Evolutionary conservation across 495 filamentous ascomycete species (phyloP), one percentile per base, ranked within the genome.

Genomic region (Penicillium flavigenum): DNA sequence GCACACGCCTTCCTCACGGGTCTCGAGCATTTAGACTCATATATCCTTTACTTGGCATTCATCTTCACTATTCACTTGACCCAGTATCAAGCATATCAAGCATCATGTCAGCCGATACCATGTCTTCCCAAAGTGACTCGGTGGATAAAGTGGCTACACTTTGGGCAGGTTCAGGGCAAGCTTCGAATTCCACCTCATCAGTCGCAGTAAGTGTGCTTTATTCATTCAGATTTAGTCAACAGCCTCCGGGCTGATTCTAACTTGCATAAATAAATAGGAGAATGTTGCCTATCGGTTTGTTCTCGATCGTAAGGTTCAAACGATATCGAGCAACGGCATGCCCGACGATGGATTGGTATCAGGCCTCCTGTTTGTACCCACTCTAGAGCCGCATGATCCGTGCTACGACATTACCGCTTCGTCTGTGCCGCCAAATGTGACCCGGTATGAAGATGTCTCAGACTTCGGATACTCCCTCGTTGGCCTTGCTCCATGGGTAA

Each of bases 401-500:
- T 96, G 93, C 70, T 76, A 77, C 54, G 72, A 85, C 26, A 66
- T 81, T 36, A 81, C 85, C 12, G 70, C 69, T 19, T 60, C 69
- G 4, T 83, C 82, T 57, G 76, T 96, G 12, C 90, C 92, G 0
- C 39, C 65, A n/a, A 92, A 91, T 69, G 90, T 83, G 42, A 93
- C 89, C 12, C 81, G 88, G 20, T 77, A 81, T 57, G 68, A 77
- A 48, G 83, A 94, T 63, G 81, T 96, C 3, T 86, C 88, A 1
- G 43, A 59, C 1, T 71, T 68, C 27, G 64, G 63, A 20, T 80
- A 81, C 55, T 76, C 83, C 4, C 79, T 86, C n/a, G 82, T 96
- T 41, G 92, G 85, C 19, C 71, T 96, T n/a, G 91, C 88, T 9
- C 93, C 93, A n/a, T 97, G 93, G 93, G 77, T 92, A 32, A 86